phyloP scores from a whole-genome alignment of 257 asterid species.

The Salvia miltiorrhiza region DNA sequence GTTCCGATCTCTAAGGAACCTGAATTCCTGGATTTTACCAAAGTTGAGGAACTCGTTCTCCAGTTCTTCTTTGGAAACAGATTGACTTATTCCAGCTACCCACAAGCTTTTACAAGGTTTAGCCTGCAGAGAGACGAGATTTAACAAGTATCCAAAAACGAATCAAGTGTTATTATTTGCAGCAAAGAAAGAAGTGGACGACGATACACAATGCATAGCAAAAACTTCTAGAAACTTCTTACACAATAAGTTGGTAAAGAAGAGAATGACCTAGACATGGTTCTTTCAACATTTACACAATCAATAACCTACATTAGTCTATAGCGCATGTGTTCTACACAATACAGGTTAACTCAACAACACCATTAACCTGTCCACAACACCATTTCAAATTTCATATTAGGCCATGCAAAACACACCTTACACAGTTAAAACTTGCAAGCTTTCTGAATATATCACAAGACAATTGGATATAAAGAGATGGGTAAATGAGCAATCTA shows the following conservation, averaged over 20 bases:
- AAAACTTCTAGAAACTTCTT: background rate
- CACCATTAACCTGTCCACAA: background rate
- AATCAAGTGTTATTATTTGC: background rate
- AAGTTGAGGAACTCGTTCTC: constrained; percentile 77
- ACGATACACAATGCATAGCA: constrained; percentile 11
- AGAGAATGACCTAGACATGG: constrained; percentile 1
- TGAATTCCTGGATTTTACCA: constrained; percentile 82
- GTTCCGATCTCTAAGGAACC: constrained; percentile 72
- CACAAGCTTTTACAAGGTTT: constrained; percentile 92
- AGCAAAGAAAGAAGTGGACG: background rate
- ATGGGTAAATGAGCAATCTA: background rate
- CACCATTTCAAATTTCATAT: background rate
- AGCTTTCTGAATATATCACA: background rate
- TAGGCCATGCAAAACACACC: background rate
- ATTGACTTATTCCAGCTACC: constrained; percentile 88
- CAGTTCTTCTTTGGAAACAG: constrained; percentile 72
- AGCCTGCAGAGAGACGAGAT: constrained; percentile 54
- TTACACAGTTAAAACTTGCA: background rate
- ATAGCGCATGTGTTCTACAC: background rate
- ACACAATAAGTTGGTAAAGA: background rate
- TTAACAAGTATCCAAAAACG: constrained; percentile 9
- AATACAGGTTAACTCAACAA: background rate
- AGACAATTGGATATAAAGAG: background rate
- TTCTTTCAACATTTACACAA: background rate
- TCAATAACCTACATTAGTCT: background rate